A percentile compares a stretch with the other conserved stretches of the same genome.
These are phyloP conservation scores for Apiospora saccharicola DNA, from an alignment of 2,329 filamentous ascomycete genomes.

Conservation along the genomic window DNA sequence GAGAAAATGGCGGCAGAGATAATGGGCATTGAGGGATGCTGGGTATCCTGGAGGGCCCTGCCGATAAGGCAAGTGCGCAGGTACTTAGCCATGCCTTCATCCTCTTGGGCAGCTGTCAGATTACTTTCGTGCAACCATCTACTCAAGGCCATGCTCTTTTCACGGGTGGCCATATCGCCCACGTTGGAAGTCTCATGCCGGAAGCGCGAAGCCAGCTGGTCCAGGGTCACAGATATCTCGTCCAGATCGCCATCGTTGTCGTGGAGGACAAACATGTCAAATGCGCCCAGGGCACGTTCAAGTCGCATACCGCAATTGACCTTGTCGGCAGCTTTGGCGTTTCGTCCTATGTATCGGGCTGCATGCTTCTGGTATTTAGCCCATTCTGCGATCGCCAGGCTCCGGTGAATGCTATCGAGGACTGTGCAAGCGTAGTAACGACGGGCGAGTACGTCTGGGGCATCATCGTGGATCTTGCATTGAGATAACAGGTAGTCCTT, in stretches of 20 bases:
- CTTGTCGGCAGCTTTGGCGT: conserved; percentile 38
- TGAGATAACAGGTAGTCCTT: conserved; percentile 84
- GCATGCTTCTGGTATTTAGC: conserved; percentile 55
- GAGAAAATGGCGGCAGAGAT: conserved; percentile 90
- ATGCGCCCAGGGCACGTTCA: conserved; percentile 79
- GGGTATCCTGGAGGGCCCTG: conserved; percentile 74
- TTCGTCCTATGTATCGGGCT: conserved; percentile 33
- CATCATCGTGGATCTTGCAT: conserved; percentile 62
- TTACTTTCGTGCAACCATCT: conserved; percentile 73
- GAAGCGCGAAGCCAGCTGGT: conserved; percentile 71
- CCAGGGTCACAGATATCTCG: conserved; percentile 62
- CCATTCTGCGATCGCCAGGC: conserved; percentile 83
- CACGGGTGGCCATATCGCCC: conserved; percentile 63
- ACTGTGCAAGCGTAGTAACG: conserved; percentile 80
- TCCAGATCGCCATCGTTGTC: conserved; percentile 76
- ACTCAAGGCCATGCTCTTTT: conserved; percentile 73
- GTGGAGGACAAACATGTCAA: conserved; percentile 88
- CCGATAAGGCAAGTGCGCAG: conserved; percentile 90
- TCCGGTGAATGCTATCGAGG: conserved; percentile 81
- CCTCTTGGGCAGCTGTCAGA: conserved; percentile 74
- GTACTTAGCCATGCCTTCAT: conserved; percentile 74
- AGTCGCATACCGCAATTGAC: conserved; percentile 62
- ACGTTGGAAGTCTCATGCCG: conserved; percentile 57
- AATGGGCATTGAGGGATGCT: conserved; percentile 83
- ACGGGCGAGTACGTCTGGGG: conserved; percentile 75